phyloP scores from a whole-genome alignment of 208 protist species.

The Plasmodiophora brassicae region DNA sequence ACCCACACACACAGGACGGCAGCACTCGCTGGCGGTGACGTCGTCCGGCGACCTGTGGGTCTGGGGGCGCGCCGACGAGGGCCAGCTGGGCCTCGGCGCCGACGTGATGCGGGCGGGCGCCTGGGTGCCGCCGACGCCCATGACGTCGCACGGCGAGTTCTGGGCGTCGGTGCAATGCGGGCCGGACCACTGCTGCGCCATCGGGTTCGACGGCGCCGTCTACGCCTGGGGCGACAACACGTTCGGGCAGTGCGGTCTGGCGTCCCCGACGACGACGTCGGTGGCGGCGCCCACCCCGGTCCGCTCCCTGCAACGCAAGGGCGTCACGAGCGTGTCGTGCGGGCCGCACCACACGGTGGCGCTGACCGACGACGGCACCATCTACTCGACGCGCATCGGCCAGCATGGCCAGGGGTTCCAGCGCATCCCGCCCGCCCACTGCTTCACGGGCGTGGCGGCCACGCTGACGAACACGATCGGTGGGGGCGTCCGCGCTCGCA shows the following conservation, averaged over 20 bases:
- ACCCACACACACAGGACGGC: no score
- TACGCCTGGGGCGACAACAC: conserved; percentile 26
- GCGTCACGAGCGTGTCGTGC: not conserved
- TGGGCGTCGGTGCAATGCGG: not conserved
- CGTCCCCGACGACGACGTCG: not conserved
- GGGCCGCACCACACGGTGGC: not conserved
- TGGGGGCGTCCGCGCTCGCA: no score
- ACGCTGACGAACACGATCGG: not conserved
- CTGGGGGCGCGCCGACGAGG: not conserved
- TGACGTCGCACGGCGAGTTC: not conserved
- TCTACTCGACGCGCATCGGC: not conserved
- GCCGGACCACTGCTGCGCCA: not conserved
- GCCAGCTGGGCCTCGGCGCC: not conserved
- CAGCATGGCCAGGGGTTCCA: not conserved
- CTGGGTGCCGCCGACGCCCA: no score
- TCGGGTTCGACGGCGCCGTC: conserved; percentile 3
- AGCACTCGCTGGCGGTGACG: not conserved
- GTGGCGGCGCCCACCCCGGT: not conserved
- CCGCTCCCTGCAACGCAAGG: not conserved
- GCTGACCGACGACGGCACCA: conserved; percentile 14
- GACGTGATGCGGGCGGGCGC: not conserved
- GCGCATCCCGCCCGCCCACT: not conserved
- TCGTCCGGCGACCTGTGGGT: not conserved
- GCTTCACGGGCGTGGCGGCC: not conserved
- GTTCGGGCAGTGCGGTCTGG: not conserved